Evolutionary conservation across 306 rosid species (phyloP), one percentile per base, ranked within the genome.

Genomic region (Ziziphus jujuba): DNA sequence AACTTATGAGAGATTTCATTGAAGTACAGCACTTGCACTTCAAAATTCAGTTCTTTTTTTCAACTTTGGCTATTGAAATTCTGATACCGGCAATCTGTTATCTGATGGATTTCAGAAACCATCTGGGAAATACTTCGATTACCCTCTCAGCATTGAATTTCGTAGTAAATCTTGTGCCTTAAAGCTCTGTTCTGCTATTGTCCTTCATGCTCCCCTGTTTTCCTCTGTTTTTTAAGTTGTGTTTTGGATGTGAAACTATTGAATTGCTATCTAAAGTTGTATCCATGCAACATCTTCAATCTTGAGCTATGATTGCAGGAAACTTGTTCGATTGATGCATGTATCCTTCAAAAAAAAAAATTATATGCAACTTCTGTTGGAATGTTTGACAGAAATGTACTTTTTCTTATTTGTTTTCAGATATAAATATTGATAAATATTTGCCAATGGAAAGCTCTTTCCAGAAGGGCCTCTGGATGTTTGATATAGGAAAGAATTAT

Each of bases 401-500:
- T n/a, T 28, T 56, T 40, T n/a, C 22, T 2, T n/a, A 34, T 36
- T 33, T 62, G 21, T 25, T 4, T 35, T 63, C 66, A 87, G 92
- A 81, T 28, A 78, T 54, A 77, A 86, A 65, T 67, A 65, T 68
- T 56, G 59, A 63, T 5, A 90, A 61, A 83, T 92, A 79, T n/a
- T 78, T 90, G 15, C 98, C 98, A 0, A 21, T 59, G 22, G 83
- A 86, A 66, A 84, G 86, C 70, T 66, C 38, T 61, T 92, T 92
- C 11, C 63, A 35, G 17, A 79, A 82, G 63, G 98, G 89, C 21
- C 78, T 92, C 47, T 92, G 89, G 80, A 87, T 87, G 98, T 86
- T 92, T 72, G 98, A 89, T 67, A 80, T 89, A 51, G 98, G 98
- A 49, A 96, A 92, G 76, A 92, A 92, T 76, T 97, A 89, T 67